Evolutionary conservation across 1,139 yeast genomes (phyloP), one percentile per base, ranked within the genome.

Genomic region (Yamadazyma dendronema): DNA sequence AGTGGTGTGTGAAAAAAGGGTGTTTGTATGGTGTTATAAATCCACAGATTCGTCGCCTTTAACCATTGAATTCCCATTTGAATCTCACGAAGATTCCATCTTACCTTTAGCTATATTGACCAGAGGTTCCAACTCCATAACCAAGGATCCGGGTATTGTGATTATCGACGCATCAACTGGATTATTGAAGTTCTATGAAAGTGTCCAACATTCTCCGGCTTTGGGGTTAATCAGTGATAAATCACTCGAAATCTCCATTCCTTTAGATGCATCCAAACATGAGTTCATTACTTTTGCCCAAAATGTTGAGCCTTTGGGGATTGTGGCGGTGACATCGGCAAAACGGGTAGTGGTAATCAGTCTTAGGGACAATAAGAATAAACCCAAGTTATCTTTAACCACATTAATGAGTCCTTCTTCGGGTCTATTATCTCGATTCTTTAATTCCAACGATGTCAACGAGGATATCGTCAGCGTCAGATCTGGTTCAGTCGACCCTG

Each of bases 271-370:
- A 12, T 52, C 60, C 8, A 70, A 67, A 33, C 74, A 77, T 21
- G 95, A 86, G 53, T 59, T 60, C 34, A 67, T 87, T 17, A 76
- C 80, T 1, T 55, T 71, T 31, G 75, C 83, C 2, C 77, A 79
- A 42, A 78, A 77, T 44, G 72, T 82, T 12, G 90, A 84, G 47
- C 92, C 94, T 0, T 80, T 85, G 3, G 95, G 96, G 1, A 63
- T 88, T 5, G 67, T 83, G 1, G 57, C 85, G 9, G 77, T 89
- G 4, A 87, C 96, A 0, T 78, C 88, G 4, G 68, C 77, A 50
- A 88, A 87, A 28, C 65, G 94, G 43, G 77, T 84, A 33, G 57
- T 84, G 10, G 65, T 85, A 35, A 56, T 87, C 3, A 68, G 84
- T 0, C 65, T 88, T 27, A 72, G 86, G 45, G 95, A 88, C 56